phyloP scores from a whole-genome alignment of 768 basidiomycete species.

The Phlebiopsis gigantea region DNA sequence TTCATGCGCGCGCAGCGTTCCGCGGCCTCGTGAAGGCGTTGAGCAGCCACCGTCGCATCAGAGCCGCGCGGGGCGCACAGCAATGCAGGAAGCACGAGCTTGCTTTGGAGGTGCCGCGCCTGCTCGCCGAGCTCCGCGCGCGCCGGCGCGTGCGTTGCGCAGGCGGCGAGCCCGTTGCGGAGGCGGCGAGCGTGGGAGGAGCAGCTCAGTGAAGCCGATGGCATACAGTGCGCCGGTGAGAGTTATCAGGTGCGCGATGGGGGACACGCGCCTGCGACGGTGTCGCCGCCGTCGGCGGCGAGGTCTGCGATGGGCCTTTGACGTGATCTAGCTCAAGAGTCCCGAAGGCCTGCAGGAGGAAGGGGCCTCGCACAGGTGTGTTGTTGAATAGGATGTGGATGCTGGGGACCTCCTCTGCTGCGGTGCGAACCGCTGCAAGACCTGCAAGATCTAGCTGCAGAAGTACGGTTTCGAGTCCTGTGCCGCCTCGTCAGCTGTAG shows the following conservation, averaged over 20 bases:
- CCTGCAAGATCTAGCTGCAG: constrained; percentile 35
- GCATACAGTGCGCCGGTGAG: constrained; percentile 27
- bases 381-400: constrained; percentile 46
- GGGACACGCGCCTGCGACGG: constrained; percentile 34
- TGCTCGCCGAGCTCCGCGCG: constrained; percentile 11
- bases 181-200: constrained; percentile 41
- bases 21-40: constrained; percentile 43
- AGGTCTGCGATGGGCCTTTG: constrained; percentile 36
- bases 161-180: constrained; percentile 31
- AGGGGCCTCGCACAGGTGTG: constrained; percentile 18
- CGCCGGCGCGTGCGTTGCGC: constrained; percentile 30
- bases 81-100: constrained; percentile 33
- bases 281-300: constrained; percentile 42
- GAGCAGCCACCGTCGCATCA: constrained; percentile 26
- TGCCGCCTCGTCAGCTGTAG: no score
- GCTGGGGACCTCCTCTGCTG: constrained; percentile 32
- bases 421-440: constrained; percentile 27
- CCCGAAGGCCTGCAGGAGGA: not conserved
- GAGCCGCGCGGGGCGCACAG: not conserved
- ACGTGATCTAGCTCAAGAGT: not conserved
- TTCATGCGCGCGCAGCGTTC: constrained; percentile 39
- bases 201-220: constrained; percentile 54
- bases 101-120: constrained; percentile 29
- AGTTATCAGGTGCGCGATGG: not conserved
- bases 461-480: constrained; percentile 32